phyloP scores from a whole-genome alignment of 176 grass and related monocot species.

The Thinopyrum elongatum region DNA sequence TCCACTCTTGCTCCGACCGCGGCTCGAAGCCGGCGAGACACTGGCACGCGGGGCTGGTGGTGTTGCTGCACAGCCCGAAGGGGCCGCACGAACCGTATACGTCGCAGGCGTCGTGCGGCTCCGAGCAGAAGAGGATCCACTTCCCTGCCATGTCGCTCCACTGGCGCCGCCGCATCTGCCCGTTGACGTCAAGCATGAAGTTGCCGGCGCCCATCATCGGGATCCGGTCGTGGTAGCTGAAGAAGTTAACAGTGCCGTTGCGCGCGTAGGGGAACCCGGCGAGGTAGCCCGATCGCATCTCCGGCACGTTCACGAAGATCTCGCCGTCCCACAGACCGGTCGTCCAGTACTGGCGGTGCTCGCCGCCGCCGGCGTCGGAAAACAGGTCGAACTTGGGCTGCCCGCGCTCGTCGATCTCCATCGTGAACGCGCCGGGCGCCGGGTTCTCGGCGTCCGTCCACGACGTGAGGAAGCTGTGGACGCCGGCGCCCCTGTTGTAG shows the following conservation, averaged over 20 bases:
- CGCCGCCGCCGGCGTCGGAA: constrained; percentile 6
- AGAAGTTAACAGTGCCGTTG: constrained; percentile 47
- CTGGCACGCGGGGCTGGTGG: constrained; percentile 39
- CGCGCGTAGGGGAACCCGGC: constrained; percentile 35
- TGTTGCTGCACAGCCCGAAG: constrained; percentile 50
- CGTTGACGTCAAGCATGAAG: constrained; percentile 54
- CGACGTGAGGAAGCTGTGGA: constrained; percentile 47
- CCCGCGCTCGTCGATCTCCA: constrained; percentile 40
- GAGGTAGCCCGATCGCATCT: constrained; percentile 65
- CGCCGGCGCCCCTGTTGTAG: constrained; percentile 30
- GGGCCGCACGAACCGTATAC: constrained; percentile 49
- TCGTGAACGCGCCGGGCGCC: constrained; percentile 50
- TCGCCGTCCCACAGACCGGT: constrained; percentile 50
- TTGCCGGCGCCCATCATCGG: constrained; percentile 29
- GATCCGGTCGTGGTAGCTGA: constrained; percentile 41
- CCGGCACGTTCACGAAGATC: constrained; percentile 51
- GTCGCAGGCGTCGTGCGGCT: constrained; percentile 55
- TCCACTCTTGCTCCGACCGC: constrained; percentile 25
- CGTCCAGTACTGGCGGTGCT: constrained; percentile 40
- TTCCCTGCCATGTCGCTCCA: constrained; percentile 10
- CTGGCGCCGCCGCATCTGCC: constrained; percentile 48
- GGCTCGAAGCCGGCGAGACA: constrained; percentile 46
- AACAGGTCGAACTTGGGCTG: constrained; percentile 34
- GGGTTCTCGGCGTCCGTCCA: constrained; percentile 51
- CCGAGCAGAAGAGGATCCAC: constrained; percentile 42